Conservation (phyloP, 1,284 basidiomycete species). For the Cryptococcus neoformans region DNA sequence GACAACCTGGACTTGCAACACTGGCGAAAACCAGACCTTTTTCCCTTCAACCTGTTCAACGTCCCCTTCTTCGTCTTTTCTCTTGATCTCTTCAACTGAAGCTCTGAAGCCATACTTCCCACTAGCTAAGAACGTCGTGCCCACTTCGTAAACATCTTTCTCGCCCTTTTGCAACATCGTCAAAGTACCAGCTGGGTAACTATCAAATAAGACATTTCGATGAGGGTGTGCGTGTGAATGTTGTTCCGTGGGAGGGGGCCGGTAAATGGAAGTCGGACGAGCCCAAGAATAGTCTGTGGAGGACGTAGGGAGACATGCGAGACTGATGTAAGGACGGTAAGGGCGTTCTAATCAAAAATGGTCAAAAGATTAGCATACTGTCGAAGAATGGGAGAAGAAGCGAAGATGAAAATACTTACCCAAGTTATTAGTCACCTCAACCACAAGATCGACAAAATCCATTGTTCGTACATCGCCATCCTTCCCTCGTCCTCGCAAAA, state of each 20-base stretch:
- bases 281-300: conserved; percentile 29
- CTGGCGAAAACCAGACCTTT: conserved; percentile 29
- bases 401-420: conserved; percentile 13
- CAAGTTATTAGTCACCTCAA: conserved; percentile 59
- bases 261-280: background rate
- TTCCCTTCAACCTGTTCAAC: conserved; percentile 2
- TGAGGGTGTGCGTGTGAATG: conserved; percentile 53
- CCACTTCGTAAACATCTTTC: conserved; percentile 56
- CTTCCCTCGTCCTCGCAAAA: conserved; percentile 34
- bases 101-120: conserved; percentile 69
- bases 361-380: no score
- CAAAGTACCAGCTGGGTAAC: conserved; percentile 59
- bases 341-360: conserved; percentile 15
- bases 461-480: conserved; percentile 52
- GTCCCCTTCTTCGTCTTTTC: conserved; percentile 1
- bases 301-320: conserved; percentile 38
- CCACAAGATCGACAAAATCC: conserved; percentile 55
- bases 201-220: conserved; percentile 68
- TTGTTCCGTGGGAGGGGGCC: background rate
- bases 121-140: conserved; percentile 68
- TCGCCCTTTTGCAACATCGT: conserved; percentile 58
- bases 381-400: no score
- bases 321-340: conserved; percentile 28
- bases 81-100: conserved; percentile 40
- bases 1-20: conserved; percentile 15